Conservation (phyloP, 73 alveolate species). For the Paramecium sexaurelia region DNA sequence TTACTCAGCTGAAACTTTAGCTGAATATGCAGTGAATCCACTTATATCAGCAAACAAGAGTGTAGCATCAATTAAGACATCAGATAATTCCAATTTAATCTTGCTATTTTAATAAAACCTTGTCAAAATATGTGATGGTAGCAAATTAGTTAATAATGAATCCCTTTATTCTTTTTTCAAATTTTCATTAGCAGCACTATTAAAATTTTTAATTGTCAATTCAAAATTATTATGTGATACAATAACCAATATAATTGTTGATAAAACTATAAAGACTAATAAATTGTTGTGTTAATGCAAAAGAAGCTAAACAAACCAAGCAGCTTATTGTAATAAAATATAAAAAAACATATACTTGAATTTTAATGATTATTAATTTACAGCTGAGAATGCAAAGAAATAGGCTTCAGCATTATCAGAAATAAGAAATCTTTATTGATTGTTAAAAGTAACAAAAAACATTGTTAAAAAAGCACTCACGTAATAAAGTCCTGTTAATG, state of each 20-base stretch:
- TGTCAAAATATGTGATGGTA: conserved; percentile 56
- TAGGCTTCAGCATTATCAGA: conserved; percentile 44
- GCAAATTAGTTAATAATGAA: conserved; percentile 17
- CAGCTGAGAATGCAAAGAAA: conserved; percentile 30
- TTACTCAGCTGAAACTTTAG: conserved; percentile 79
- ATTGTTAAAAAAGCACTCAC: neutral
- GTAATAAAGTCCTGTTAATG: neutral
- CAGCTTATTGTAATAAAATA: neutral
- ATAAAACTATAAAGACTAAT: neutral
- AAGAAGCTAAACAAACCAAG: neutral
- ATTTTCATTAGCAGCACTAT: conserved; percentile 4
- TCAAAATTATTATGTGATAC: conserved; percentile 38
- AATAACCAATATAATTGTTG: neutral
- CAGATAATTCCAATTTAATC: conserved; percentile 82
- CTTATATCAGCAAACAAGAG: conserved; percentile 87
- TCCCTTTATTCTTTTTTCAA: conserved; percentile 30
- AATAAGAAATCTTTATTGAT: neutral
- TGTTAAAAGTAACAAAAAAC: neutral
- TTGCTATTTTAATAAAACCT: conserved; percentile 70
- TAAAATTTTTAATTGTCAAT: neutral
- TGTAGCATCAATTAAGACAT: conserved; percentile 80
- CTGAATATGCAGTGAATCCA: conserved; percentile 81
- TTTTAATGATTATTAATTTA: neutral
- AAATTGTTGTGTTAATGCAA: neutral
- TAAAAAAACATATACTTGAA: conserved; percentile 13